Percentiles rank a stretch among this genome's conserved stretches.
Evolutionary conservation across 768 basidiomycete genomes (phyloP).

Genomic region (Saitozyma sp.): DNA sequence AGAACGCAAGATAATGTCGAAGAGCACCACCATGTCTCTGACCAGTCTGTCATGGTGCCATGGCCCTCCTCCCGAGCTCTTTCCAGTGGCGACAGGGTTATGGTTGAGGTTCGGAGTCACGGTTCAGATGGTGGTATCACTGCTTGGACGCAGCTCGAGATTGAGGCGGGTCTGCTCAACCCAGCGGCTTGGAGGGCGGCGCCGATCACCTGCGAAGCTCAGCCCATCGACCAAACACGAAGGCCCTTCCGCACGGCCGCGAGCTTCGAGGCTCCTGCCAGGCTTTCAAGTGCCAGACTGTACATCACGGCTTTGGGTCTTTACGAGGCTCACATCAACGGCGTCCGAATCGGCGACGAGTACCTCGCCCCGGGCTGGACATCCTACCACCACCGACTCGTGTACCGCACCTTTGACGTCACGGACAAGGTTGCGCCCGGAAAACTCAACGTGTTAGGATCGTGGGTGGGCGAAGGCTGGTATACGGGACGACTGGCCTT

Average conservation of each 20-base stretch:
- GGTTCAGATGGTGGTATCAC: conserved; percentile 8
- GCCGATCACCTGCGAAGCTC: conserved; percentile 15
- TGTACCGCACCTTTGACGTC: conserved; percentile 39
- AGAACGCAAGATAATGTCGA: too few species aligned
- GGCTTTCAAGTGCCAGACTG: conserved; percentile 15
- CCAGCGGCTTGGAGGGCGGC: conserved; percentile 28
- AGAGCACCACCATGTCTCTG: conserved; percentile 1
- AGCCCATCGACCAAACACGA: conserved; percentile 15
- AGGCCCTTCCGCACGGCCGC: conserved; percentile 29
- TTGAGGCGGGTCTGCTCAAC: conserved; percentile 34
- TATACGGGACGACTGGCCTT: conserved; percentile 16
- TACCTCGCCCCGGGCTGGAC: conserved; percentile 41
- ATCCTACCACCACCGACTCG: conserved; percentile 36
- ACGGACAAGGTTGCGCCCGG: not conserved
- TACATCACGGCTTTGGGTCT: conserved; percentile 40
- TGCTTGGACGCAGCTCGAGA: conserved; percentile 29
- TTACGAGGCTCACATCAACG: conserved; percentile 37
- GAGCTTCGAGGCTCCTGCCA: conserved; percentile 16
- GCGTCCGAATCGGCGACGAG: conserved; percentile 28
- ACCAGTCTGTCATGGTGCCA: conserved; percentile 34
- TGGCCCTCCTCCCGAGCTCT: conserved; percentile 33
- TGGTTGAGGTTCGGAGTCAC: conserved; percentile 21
- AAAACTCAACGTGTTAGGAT: conserved; percentile 20
- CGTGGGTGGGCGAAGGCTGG: conserved; percentile 26
- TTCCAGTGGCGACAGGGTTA: conserved; percentile 28